phyloP scores from a whole-genome alignment of 306 rosid species.

The Prunus mongolica region DNA sequence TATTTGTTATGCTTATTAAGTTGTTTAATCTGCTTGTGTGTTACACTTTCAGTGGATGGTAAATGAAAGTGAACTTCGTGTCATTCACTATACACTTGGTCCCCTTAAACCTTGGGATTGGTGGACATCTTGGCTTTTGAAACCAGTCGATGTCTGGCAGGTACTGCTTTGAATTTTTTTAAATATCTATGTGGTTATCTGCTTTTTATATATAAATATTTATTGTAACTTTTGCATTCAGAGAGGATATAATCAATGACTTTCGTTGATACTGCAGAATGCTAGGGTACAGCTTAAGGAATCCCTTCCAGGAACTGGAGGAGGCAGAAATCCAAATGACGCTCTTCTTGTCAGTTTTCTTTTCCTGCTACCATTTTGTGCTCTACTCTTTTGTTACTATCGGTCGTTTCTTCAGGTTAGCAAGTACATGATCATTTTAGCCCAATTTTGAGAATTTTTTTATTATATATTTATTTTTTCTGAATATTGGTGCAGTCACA shows the following conservation, averaged over 20 bases:
- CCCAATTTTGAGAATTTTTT: background rate
- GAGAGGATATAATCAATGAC: background rate
- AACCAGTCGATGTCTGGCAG: constrained; percentile 99
- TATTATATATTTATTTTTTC: background rate
- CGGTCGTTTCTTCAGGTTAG: constrained; percentile 63
- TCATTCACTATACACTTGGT: constrained; percentile 95
- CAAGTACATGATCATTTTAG: constrained; percentile 19
- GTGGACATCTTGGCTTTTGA: constrained; percentile 99
- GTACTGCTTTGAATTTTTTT: constrained; percentile 35
- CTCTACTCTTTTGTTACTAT: constrained; percentile 58
- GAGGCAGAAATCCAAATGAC: constrained; percentile 81
- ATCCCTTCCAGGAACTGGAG: constrained; percentile 87
- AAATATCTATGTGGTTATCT: background rate
- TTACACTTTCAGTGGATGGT: constrained; percentile 89
- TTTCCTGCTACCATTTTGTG: constrained; percentile 63
- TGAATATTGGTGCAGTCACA: constrained; percentile 48
- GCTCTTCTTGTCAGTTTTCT: constrained; percentile 75
- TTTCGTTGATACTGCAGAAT: constrained; percentile 49
- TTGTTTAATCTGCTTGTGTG: constrained; percentile 14
- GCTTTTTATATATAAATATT: background rate
- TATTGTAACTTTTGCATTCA: background rate
- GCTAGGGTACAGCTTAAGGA: constrained; percentile 74
- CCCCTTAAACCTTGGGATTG: constrained; percentile 99
- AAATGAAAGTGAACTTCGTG: constrained; percentile 78
- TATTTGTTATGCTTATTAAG: background rate